Percentiles rank a stretch among this genome's conserved stretches.
Conservation (phyloP, 805 yeast species). For the Metschnikowia sp. region DNA sequence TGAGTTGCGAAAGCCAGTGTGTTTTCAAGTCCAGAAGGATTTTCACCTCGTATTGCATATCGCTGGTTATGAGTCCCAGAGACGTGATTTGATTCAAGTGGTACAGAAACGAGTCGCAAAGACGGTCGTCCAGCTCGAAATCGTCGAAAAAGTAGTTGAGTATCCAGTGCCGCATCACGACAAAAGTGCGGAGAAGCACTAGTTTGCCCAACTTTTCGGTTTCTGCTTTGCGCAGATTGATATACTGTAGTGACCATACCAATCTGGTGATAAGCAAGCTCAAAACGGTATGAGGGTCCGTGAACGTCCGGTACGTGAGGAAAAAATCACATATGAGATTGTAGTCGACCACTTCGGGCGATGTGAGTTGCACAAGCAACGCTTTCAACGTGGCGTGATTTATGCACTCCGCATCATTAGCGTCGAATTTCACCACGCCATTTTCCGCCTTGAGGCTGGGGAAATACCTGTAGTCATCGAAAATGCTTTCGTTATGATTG, state of each 20-base stretch:
- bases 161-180: slow-evolving; percentile 84
- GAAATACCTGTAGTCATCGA: slow-evolving; percentile 34
- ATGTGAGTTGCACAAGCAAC: slow-evolving; percentile 59
- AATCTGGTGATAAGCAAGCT: slow-evolving; percentile 61
- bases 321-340: slow-evolving; percentile 80
- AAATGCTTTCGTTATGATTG: slow-evolving; percentile 35
- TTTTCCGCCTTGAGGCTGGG: slow-evolving; percentile 26
- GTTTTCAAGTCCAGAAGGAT: slow-evolving; percentile 37
- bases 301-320: slow-evolving; percentile 72
- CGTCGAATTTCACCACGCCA: slow-evolving; percentile 34
- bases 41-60: slow-evolving; percentile 35
- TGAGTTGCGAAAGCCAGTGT: slow-evolving; percentile 36
- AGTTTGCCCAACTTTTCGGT: slow-evolving; percentile 52
- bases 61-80: slow-evolving; percentile 27
- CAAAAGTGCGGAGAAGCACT: slow-evolving; percentile 78
- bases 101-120: slow-evolving; percentile 46
- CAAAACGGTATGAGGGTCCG: slow-evolving; percentile 55
- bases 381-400: slow-evolving; percentile 42
- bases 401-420: slow-evolving; percentile 28
- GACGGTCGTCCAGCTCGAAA: slow-evolving; percentile 36
- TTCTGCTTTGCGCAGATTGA: slow-evolving; percentile 25
- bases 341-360: slow-evolving; percentile 75
- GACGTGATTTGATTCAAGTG: slow-evolving; percentile 40
- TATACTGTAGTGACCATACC: slow-evolving; percentile 63
- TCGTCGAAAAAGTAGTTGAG: slow-evolving; percentile 85